Base-by-base conservation (phyloP, 2,329 filamentous ascomycete genomes). In the Chaetothyriales sp. region DNA sequence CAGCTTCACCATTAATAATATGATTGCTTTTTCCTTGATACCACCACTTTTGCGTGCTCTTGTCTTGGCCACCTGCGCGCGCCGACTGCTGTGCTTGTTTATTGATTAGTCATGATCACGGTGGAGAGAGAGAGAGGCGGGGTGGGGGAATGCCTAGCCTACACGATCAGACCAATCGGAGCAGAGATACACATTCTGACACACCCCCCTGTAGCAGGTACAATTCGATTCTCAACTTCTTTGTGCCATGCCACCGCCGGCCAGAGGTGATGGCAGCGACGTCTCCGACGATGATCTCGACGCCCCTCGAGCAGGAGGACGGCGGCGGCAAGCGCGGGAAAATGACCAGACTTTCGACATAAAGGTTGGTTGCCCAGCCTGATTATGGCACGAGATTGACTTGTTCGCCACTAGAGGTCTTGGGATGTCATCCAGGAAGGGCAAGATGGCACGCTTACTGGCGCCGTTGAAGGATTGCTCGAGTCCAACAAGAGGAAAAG, bases 401-500 rank as follows among this genome's bases (percentile, higher is more conserved):
- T 40, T 4, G 2, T 15, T 40, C 15, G 33, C 33, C 33, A 40
- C 15, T 15, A 40, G 46, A 64, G 74, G 57, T 75, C 73, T 18
- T 77, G 73, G 73, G 86, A 90, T 64, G 79, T 78, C 5, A 78
- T 89, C 33, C 78, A 86, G 48, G 87, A 92, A 68, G 83, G 83
- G 18, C 83, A 81, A 44, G 86, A 94, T 69, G 88, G 86, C 46
- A 82, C 81, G 52, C 80, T 94, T 59, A 82, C 81, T 52, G 79
- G 77, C 44, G 76, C 78, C 10, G 77, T 94, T 43, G 82, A 86
- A 58, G 83, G 83, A 19, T 69, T 85, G 28, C 76, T 89, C 47
- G 88, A 94, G 67, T 86, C 87, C 19, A 82, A 86, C 65, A 94
- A 94, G 73, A 81, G 89, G 54, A 82, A 82, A 65, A 75, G 80